Conservation (phyloP, 2,329 filamentous ascomycete genomes). For the Ophiosphaerella narmari region DNA sequence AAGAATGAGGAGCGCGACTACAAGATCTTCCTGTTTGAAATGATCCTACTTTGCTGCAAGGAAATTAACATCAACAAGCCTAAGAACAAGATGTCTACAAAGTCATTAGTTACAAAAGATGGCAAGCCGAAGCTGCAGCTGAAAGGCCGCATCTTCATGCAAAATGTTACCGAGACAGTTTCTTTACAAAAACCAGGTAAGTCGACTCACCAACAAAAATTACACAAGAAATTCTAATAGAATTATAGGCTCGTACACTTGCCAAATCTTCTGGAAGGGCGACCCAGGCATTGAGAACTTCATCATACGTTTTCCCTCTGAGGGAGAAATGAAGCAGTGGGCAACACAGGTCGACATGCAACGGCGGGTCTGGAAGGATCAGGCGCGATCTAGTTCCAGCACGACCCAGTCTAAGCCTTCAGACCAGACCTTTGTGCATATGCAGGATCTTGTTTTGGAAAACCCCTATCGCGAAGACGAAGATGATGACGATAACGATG, state of each 20-base stretch:
- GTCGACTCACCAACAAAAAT: background rate
- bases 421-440: slow-evolving; percentile 78
- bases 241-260: slow-evolving; percentile 78
- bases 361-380: slow-evolving; percentile 58
- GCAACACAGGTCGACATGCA: slow-evolving; percentile 77
- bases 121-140: slow-evolving; percentile 81
- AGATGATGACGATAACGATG: slow-evolving; percentile 61
- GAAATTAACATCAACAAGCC: slow-evolving; percentile 85
- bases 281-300: slow-evolving; percentile 96
- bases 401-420: slow-evolving; percentile 58
- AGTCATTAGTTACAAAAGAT: slow-evolving; percentile 69
- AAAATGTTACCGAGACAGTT: slow-evolving; percentile 94
- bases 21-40: slow-evolving; percentile 96
- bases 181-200: slow-evolving; percentile 83
- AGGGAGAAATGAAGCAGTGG: slow-evolving; percentile 95
- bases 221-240: slow-evolving; percentile 2
- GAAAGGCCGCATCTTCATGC: slow-evolving; percentile 98
- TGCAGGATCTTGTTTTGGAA: slow-evolving; percentile 71
- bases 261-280: slow-evolving; percentile 98
- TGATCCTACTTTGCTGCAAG: slow-evolving; percentile 95
- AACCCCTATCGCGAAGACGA: slow-evolving; percentile 78
- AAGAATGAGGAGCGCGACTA: slow-evolving; percentile 97
- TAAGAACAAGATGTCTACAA: slow-evolving; percentile 71
- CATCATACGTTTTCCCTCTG: slow-evolving; percentile 88
- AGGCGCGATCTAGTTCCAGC: slow-evolving; percentile 57